A percentile compares a stretch with the other conserved stretches of the same genome.
These are phyloP conservation scores for Lithospermum erythrorhizon DNA, from an alignment of 257 asterid genomes.

Conservation along the genomic window DNA sequence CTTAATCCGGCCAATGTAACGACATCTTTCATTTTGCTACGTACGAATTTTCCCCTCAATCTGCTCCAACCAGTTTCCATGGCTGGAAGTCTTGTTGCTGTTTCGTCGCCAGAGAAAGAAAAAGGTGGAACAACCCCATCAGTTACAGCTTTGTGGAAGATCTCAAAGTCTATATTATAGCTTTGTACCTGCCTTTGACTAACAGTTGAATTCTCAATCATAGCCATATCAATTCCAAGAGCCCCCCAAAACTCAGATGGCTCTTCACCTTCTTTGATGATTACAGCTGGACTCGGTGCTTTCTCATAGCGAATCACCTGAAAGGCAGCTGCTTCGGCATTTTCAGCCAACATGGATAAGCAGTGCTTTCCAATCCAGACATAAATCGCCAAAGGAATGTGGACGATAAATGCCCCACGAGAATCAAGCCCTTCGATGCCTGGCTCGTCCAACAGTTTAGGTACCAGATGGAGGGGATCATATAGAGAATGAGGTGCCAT, in stretches of 20 bases:
- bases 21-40: constrained; percentile 38
- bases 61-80: constrained; percentile 66
- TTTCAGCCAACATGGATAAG: constrained; percentile 47
- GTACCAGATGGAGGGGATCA: constrained; percentile 74
- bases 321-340: constrained; percentile 61
- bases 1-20: constrained; percentile 33
- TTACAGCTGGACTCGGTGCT: constrained; percentile 48
- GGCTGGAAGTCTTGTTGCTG: constrained; percentile 58
- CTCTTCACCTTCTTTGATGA: constrained; percentile 65
- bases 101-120: constrained; percentile 42
- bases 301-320: constrained; percentile 75
- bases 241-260: constrained; percentile 69
- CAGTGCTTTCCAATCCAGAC: constrained; percentile 75
- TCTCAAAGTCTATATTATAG: constrained; percentile 68
- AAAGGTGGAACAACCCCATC: constrained; percentile 78
- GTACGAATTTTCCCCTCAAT: constrained; percentile 41
- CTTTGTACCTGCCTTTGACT: constrained; percentile 39
- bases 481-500: constrained; percentile 92
- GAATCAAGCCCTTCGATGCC: constrained; percentile 52
- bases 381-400: constrained; percentile 61
- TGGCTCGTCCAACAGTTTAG: constrained; percentile 33
- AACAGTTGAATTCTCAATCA: constrained; percentile 1
- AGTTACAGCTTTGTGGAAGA: constrained; percentile 50
- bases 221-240: constrained; percentile 19
- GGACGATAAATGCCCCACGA: constrained; percentile 85